Evolutionary conservation across 1,139 yeast species (phyloP), one percentile per base, ranked within the genome.

Genomic region (Geotrichum klebahnii): DNA sequence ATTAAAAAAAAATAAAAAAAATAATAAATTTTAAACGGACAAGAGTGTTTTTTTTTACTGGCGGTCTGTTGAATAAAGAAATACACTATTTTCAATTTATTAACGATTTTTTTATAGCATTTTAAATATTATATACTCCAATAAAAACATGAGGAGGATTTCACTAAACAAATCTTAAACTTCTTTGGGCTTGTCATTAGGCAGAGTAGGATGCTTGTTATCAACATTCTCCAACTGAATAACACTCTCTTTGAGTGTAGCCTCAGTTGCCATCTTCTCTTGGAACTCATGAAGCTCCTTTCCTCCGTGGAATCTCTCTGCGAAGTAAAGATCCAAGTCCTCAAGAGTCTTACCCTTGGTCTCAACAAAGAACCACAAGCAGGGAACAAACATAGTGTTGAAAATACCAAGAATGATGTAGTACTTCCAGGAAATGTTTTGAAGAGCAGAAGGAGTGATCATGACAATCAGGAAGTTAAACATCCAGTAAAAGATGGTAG

Each of bases 401-500:
- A 78, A 66, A 5, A 58, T 70, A 16, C 70, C 66, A 55, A 68
- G 72, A 29, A 73, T 69, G 5, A 69, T 63, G 65, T 76, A 77
- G 31, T 77, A 74, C 55, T 73, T 72, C 62, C 73, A 69, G 17
- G 67, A 65, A 47, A 78, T 73, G 51, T 67, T 67, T 46, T 62
- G 63, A 62, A 78, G 73, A 37, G 75, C 76, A 36, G 76, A 66
- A 1, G 82, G 82, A 12, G 81, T 77, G 57, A 77, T 72, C 75
- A 74, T 72, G 47, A 77, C 79, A 24, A 76, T 78, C 63, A 77
- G 70, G 59, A 76, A 77, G 65, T 75, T 75, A 66, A 72, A 70
- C 49, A 72, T 63, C 79, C 79, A 76, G 55, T 66, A 64, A 63
- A 79, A 78, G 42, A 81, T 72, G 8, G 84, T 77, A 53, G 80